Conservation (phyloP, 1,139 yeast genomes). For the Groenewaldozyma sp. region DNA sequence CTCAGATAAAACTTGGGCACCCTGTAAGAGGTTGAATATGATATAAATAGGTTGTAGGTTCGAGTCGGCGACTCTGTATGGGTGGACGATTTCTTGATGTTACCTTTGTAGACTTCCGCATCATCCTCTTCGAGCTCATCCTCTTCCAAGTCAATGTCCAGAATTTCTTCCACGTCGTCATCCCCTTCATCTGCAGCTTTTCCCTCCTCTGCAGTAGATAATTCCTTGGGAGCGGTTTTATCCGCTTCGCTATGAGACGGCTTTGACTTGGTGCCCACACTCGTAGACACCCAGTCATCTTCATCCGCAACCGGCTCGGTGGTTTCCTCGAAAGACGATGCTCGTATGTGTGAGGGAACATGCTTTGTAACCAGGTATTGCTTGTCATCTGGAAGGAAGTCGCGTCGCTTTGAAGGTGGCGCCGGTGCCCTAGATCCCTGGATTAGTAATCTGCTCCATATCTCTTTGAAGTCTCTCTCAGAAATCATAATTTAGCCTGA, state of each 20-base stretch:
- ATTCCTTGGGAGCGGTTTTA: background rate
- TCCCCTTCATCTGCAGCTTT: constrained; percentile 13
- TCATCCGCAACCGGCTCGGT: constrained; percentile 34
- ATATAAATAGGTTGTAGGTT: constrained; percentile 77
- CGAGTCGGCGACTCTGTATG: constrained; percentile 39
- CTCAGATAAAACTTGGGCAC: constrained; percentile 92
- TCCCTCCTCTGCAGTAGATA: background rate
- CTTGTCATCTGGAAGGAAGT: constrained; percentile 75
- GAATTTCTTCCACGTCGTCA: constrained; percentile 21
- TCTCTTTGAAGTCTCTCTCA: background rate
- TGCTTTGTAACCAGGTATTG: constrained; percentile 81
- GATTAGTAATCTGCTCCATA: too few species aligned
- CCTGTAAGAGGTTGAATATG: constrained; percentile 88
- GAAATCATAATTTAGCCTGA: background rate
- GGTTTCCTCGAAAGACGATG: constrained; percentile 44
- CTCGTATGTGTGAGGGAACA: constrained; percentile 79
- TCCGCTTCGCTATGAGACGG: background rate
- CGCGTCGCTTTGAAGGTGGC: constrained; percentile 49
- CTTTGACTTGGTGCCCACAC: constrained; percentile 21
- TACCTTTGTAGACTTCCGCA: constrained; percentile 17
- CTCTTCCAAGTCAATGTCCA: constrained; percentile 28
- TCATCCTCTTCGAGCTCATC: constrained; percentile 25
- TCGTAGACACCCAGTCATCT: constrained; percentile 47
- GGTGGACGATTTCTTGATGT: constrained; percentile 14
- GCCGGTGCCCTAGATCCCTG: constrained; percentile 37